A percentile compares a stretch with the other conserved stretches of the same genome.
These are phyloP conservation scores for Trichoderma pleuroti DNA, from an alignment of 2,329 filamentous ascomycete species.

Conservation along the genomic window DNA sequence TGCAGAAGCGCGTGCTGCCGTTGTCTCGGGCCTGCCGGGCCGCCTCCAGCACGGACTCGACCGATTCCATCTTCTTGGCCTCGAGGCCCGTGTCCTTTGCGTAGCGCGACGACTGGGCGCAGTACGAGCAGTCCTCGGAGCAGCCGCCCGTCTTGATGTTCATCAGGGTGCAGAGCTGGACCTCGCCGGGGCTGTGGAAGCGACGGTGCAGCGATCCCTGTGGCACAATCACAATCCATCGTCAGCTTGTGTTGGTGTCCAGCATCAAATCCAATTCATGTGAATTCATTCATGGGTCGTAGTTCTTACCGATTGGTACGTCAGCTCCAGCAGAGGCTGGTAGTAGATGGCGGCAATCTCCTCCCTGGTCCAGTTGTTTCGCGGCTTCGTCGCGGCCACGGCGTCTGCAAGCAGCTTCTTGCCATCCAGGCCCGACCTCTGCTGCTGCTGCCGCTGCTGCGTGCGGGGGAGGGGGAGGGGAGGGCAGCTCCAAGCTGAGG, in stretches of 20 bases:
- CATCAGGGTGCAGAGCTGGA: constrained; percentile 92
- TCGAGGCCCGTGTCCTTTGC: constrained; percentile 71
- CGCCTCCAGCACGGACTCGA: constrained; percentile 76
- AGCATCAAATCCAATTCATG: background rate
- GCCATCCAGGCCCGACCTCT: constrained; percentile 21
- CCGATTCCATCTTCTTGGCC: constrained; percentile 73
- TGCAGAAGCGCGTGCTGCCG: constrained; percentile 88
- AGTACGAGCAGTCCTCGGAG: constrained; percentile 90
- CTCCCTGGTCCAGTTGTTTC: constrained; percentile 75
- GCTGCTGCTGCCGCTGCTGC: too few species aligned
- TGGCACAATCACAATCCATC: background rate
- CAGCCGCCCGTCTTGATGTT: constrained; percentile 96
- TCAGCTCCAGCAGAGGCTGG: constrained; percentile 74
- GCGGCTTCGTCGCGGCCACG: constrained; percentile 56
- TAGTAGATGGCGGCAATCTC: constrained; percentile 81
- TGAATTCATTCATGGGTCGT: background rate
- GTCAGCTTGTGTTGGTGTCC: background rate
- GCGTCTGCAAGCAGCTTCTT: constrained; percentile 46
- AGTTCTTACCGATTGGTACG: constrained; percentile 63
- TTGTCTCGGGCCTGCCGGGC: constrained; percentile 76
- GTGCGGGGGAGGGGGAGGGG: constrained; percentile 11
- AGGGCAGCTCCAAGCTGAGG: constrained; percentile 7
- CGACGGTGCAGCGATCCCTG: constrained; percentile 75
- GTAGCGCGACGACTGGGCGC: constrained; percentile 82
- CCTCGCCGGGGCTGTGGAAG: constrained; percentile 78